Percentiles rank a stretch among this genome's conserved stretches.
Conservation (phyloP, 2,329 filamentous ascomycete genomes). For the Botrytis hyacinthi region DNA sequence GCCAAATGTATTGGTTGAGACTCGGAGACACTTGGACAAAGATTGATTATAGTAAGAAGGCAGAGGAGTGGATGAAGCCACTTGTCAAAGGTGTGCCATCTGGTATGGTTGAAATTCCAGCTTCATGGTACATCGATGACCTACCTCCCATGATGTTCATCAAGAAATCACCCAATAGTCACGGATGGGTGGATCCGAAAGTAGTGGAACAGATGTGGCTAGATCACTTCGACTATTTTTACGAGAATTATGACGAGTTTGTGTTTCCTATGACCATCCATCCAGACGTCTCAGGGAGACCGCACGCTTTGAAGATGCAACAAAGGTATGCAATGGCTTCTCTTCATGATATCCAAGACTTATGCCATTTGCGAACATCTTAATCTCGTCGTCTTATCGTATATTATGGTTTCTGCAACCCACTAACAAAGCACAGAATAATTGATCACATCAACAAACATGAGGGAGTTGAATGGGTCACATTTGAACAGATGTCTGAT, state of each 20-base stretch:
- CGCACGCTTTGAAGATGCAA: slow-evolving; percentile 72
- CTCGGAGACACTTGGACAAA: slow-evolving; percentile 66
- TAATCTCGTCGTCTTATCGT: background rate
- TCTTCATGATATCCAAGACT: slow-evolving; percentile 44
- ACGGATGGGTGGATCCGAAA: slow-evolving; percentile 53
- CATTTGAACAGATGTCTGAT: slow-evolving; percentile 69
- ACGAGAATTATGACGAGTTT: slow-evolving; percentile 73
- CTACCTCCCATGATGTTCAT: slow-evolving; percentile 72
- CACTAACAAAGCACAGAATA: slow-evolving; percentile 45
- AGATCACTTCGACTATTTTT: slow-evolving; percentile 71
- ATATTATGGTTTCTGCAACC: background rate
- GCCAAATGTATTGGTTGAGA: slow-evolving; percentile 61
- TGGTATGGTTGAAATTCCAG: slow-evolving; percentile 65
- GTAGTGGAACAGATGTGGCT: slow-evolving; percentile 45
- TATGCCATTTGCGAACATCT: slow-evolving; percentile 59
- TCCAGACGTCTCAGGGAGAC: slow-evolving; percentile 69
- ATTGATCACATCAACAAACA: slow-evolving; percentile 68
- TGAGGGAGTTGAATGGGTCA: slow-evolving; percentile 63
- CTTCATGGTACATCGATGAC: slow-evolving; percentile 60
- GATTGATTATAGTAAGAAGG: slow-evolving; percentile 63
- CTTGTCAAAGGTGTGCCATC: slow-evolving; percentile 57
- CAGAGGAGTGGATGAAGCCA: slow-evolving; percentile 66
- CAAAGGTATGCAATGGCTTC: slow-evolving; percentile 58
- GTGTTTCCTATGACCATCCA: slow-evolving; percentile 77
- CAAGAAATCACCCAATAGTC: slow-evolving; percentile 62